phyloP scores from a whole-genome alignment of 1,284 basidiomycete genomes.

The Ustilago trichophora region DNA sequence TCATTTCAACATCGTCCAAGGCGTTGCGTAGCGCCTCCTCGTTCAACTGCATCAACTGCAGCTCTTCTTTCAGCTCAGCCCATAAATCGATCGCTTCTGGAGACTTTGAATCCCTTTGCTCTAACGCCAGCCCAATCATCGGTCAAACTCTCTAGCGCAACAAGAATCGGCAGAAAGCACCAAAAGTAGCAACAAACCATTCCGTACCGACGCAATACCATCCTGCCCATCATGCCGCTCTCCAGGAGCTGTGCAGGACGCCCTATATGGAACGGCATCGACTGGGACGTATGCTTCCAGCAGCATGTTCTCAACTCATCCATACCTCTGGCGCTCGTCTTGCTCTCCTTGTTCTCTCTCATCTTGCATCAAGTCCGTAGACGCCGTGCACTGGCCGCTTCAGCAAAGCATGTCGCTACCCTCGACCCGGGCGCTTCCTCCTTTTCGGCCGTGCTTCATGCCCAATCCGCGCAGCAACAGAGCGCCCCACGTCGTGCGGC shows the following conservation, averaged over 20 bases:
- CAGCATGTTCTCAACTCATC: constrained; percentile 41
- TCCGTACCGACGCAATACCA: too few species aligned
- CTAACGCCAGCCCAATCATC: too few species aligned
- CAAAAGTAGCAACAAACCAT: too few species aligned
- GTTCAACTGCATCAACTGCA: constrained; percentile 11
- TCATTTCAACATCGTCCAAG: constrained; percentile 1
- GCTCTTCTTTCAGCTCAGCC: background rate
- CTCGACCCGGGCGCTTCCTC: constrained; percentile 52
- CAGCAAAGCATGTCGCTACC: constrained; percentile 43
- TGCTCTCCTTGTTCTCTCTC: constrained; percentile 33
- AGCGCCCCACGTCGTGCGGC: background rate
- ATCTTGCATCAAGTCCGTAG: constrained; percentile 34
- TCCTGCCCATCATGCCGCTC: constrained; percentile 18
- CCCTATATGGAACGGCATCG: constrained; percentile 38
- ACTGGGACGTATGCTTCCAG: constrained; percentile 49
- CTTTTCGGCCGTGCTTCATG: constrained; percentile 27
- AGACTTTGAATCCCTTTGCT: too few species aligned
- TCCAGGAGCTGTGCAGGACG: constrained; percentile 24
- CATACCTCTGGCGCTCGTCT: constrained; percentile 30
- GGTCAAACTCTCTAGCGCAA: too few species aligned
- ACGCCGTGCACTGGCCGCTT: constrained; percentile 22
- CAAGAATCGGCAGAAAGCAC: too few species aligned
- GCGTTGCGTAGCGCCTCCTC: too few species aligned
- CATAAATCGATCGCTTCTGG: too few species aligned
- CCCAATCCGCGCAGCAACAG: constrained; percentile 7